phyloP scores from a whole-genome alignment of 441 rosid genomes.

The Arabidopsis lyrata region DNA sequence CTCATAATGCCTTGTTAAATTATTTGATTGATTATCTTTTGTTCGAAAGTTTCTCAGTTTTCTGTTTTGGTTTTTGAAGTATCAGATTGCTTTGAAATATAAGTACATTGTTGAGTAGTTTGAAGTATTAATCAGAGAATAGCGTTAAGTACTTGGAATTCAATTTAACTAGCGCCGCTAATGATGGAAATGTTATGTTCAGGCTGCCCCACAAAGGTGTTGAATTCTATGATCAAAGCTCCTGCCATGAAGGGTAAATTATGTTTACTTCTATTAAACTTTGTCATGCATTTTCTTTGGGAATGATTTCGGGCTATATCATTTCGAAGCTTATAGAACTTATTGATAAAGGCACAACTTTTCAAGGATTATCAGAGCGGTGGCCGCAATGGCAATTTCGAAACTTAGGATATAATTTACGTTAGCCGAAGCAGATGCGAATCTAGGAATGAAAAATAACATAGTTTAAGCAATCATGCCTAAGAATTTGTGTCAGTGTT shows the following conservation, averaged over 20 bases:
- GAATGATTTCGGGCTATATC: neutral
- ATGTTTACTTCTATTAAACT: neutral
- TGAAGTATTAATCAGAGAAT: slow-evolving; percentile 2
- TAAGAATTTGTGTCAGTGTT: neutral
- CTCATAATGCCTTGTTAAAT: neutral
- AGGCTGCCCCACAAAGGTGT: slow-evolving; percentile 81
- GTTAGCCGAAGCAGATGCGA: neutral
- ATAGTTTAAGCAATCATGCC: slow-evolving; percentile 4
- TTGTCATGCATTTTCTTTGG: neutral
- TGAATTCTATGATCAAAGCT: slow-evolving; percentile 82
- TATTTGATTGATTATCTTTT: neutral
- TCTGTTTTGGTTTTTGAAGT: slow-evolving; percentile 9
- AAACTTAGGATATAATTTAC: slow-evolving; percentile 10
- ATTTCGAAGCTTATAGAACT: slow-evolving; percentile 2
- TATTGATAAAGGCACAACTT: slow-evolving; percentile 2
- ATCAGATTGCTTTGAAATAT: neutral
- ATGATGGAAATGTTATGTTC: slow-evolving; percentile 30
- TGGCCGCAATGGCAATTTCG: neutral
- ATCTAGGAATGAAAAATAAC: neutral
- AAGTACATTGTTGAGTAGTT: slow-evolving; percentile 23
- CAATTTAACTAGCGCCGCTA: slow-evolving; percentile 27
- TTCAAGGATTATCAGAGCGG: slow-evolving; percentile 3
- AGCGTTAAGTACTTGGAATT: neutral
- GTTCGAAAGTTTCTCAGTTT: neutral
- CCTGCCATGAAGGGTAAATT: slow-evolving; percentile 79